Conservation (phyloP, 345 rosid genomes). For the Heritiera littoralis region DNA sequence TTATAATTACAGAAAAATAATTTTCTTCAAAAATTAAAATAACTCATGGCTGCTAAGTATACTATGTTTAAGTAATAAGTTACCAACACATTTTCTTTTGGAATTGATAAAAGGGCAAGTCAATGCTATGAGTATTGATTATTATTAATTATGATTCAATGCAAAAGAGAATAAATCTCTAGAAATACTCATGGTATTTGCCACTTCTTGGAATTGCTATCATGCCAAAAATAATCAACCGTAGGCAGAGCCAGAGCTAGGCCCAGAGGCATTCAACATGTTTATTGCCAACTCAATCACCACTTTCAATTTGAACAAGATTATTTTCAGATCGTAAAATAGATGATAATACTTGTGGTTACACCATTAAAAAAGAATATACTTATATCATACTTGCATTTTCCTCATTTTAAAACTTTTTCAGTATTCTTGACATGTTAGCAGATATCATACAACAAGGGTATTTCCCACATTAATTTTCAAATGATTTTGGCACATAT, state of each 20-base stretch:
- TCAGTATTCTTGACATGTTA: too few relatives aligned
- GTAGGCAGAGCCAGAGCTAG: neutral
- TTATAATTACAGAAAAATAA: neutral
- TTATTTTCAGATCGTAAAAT: too few relatives aligned
- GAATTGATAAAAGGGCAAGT: neutral
- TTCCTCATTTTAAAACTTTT: too few relatives aligned
- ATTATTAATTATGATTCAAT: constrained; percentile 10
- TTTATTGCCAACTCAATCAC: neutral
- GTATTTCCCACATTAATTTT: neutral
- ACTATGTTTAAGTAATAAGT: too few relatives aligned
- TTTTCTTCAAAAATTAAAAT: neutral
- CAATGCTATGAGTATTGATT: neutral
- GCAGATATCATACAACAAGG: too few relatives aligned
- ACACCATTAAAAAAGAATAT: neutral
- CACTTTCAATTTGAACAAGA: too few relatives aligned
- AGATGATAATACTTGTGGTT: too few relatives aligned
- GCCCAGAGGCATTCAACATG: neutral
- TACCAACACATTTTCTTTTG: neutral
- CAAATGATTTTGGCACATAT: neutral
- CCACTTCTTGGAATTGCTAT: neutral
- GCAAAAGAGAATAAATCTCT: neutral
- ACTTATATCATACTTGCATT: too few relatives aligned
- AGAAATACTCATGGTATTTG: neutral
- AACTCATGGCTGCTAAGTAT: neutral
- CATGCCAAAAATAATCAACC: neutral